Base-by-base conservation (phyloP, 352 stramenopile species). In the Globisporangium acanthophoron region DNA sequence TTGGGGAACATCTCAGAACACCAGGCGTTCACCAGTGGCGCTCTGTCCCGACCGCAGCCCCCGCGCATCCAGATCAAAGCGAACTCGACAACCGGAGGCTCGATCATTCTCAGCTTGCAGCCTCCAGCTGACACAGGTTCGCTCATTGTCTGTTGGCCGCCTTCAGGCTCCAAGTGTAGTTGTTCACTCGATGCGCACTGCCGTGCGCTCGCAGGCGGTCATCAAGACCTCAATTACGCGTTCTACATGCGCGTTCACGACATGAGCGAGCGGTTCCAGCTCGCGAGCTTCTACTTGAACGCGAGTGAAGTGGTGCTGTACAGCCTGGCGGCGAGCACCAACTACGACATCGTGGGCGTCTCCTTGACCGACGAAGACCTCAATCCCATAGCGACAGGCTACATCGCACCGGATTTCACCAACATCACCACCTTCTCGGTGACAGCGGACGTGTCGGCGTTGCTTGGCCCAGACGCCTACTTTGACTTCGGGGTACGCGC, bases 401-500 rank as follows among this genome's bases (percentile, higher is more conserved):
- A 50, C 0, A 46, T 88, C 27, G 57, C 53, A 1, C 9, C 70
- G 4, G 58, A 61, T 4, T 67, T 69, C 31, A 55, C 52, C 0
- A 65, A 47, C 24, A 74, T 70, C 33, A 55, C 53, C 0, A 65
- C 44, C 24, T 74, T 88, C 8, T 35, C 33, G 4, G 39, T 77
- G 27, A 52, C 18, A n/a, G 52, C n/a, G 0, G 44, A 66, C 33
- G 27, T 67, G 21, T 57, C 48, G 0, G 27, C 41, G 15, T 29
- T 52, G 3, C 16, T 75, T 0, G 21, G 8, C 0, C 16, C 27
- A 3, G 48, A 52, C 33, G 44, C 20, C 2, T 72, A 61, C 45
- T 87, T 88, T 35, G 78, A 88, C 3, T 84, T 82, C 59, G 68
- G 50, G 5, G 78, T 88, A 69, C 54, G 73, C 5, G 24, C 41